Evolutionary conservation across 23 red algal species (phyloP), one percentile per base, ranked within the genome.

Genomic region (Gracilaria domingensis): DNA sequence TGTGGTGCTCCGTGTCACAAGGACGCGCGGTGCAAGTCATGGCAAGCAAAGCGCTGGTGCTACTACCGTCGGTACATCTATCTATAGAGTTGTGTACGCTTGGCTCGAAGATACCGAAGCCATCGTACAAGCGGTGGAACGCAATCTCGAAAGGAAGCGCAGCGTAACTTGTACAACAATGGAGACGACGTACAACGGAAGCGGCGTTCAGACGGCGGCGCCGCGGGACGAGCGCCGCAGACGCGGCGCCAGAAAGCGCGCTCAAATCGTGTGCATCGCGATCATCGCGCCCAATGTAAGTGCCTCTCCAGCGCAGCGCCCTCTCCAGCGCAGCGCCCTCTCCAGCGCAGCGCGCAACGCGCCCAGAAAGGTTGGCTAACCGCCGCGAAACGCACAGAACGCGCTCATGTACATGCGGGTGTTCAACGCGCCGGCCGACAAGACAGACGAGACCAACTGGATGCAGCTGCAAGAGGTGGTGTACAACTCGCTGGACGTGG

Each of bases 401-500:
- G 72, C 66, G 16, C 92, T 83, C 30, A 75, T 94, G 54, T 88
- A 72, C 75, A 50, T 94, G 20, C 34, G 84, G 9, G 50, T 85
- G 48, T 78, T 93, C 39, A 73, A 72, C 77, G 21, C 75, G 74
- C 25, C 73, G 54, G 29, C 58, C 28, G 29, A 48, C 0, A 58
- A 81, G 34, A 54, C 57, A 4, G 74, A 87, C 16, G 87, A 91
- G 8, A 49, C 50, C 0, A 56, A 36, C 23, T 57, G 56, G 59
- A 54, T 62, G 12, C 92, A 94, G 75, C 69, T 94, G 83, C 92
- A 94, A 35, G 92, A 94, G 66, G 92, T 88, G 72, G 58, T 94
- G 37, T 94, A 94, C 77, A 94, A 94, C 59, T 87, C 84, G 14
- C 77, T 94, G 13, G 92, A 94, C 76, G 92, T 94, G 14, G 83